Base-by-base conservation (phyloP, 495 filamentous ascomycete species). In the Penicillium atrosanguineum region DNA sequence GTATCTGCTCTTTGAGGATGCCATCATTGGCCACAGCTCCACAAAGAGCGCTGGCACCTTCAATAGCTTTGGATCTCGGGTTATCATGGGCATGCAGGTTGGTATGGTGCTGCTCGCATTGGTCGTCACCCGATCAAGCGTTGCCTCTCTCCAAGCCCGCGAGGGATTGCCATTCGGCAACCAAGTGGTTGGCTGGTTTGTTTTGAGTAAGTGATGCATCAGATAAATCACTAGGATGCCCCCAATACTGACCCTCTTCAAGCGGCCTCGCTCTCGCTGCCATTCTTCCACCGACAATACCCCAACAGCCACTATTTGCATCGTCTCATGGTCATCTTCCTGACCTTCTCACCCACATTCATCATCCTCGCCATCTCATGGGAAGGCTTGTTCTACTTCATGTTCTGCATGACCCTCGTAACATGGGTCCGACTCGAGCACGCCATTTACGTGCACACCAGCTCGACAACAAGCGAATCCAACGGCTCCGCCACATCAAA, bases 291-390 rank as follows among this genome's bases (percentile, higher is more conserved):
- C 64, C 82, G 87, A 44, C 61, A 95, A 12, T 85, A 87, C 46
- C 88, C 92, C 5, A 92, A 91, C 68, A 88, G 78, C 56, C 83
- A 96, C 71, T 96, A 97, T 64, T 79, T 97, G 55, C 93, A 97
- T 67, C 84, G 92, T 29, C 77, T 97, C 15, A 77, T 93, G 63
- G 81, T 96, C 57, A 81, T 97, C 37, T 99, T 97, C 77, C 79
- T 99, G 39, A 89, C 92, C 12, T 97, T 95, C 64, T 86, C 91
- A 0, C 95, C 95, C 1, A 86, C 86, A 11, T 99, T 99, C 67
- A 88, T 99, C 65, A 88, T 97, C 60, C 87, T 99, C 53, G 96
- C 91, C 21, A 97, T 97, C 68, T 95, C 91, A 16, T 99, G 96
- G 77, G 95, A 99, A 68, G 94, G 95, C 0, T 77, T 99, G 4